A percentile compares a stretch with the other conserved stretches of the same genome.
These are phyloP conservation scores for Fusarium foetens DNA, from an alignment of 2,329 filamentous ascomycete species.

Conservation along the genomic window DNA sequence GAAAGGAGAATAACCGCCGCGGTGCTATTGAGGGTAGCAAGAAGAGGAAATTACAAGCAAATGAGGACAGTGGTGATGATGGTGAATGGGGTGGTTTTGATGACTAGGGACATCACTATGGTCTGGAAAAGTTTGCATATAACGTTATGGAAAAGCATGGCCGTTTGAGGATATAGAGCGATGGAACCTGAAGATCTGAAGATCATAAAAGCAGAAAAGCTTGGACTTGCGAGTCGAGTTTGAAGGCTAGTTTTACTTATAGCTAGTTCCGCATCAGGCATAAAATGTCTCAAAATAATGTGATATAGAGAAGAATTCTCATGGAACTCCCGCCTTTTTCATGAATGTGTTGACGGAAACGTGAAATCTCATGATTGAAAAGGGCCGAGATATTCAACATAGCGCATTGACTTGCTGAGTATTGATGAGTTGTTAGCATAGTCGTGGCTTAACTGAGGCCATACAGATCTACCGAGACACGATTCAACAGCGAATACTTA, in stretches of 20 bases:
- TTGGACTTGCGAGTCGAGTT: neutral
- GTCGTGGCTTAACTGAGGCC: neutral
- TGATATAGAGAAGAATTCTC: neutral
- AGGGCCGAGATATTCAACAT: neutral
- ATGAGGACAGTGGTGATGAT: constrained; percentile 42
- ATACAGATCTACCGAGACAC: neutral
- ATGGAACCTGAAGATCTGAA: neutral
- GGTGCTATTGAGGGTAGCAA: constrained; percentile 72
- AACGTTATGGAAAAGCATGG: neutral
- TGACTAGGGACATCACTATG: constrained; percentile 20
- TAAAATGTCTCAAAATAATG: constrained; percentile 2
- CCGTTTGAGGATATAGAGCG: neutral
- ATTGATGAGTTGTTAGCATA: neutral
- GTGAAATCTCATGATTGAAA: neutral
- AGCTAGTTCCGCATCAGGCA: neutral
- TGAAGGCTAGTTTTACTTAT: constrained; percentile 1
- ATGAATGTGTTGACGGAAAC: constrained; percentile 7
- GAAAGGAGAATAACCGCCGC: constrained; percentile 72
- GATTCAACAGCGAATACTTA: neutral
- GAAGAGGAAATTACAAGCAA: constrained; percentile 57
- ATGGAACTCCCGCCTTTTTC: neutral
- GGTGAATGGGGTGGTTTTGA: constrained; percentile 61
- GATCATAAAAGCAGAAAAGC: constrained; percentile 7
- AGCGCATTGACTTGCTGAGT: neutral
- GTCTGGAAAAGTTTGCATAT: neutral